A percentile compares a stretch with the other conserved stretches of the same genome.
phyloP scores from a whole-genome alignment of 768 basidiomycete genomes.

The Trametes cingulata region DNA sequence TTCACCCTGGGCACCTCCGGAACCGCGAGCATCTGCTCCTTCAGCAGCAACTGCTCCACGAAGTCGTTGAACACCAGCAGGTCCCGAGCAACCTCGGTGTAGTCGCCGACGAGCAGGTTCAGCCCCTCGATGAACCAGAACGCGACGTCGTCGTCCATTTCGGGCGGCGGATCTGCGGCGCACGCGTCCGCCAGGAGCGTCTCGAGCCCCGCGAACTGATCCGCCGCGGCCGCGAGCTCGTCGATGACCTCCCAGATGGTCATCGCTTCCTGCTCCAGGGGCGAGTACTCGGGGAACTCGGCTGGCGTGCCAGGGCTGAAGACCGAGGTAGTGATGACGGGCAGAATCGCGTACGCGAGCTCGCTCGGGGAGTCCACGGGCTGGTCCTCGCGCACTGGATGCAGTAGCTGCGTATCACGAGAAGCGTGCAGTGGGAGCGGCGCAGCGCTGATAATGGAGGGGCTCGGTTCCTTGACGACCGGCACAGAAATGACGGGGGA shows the following conservation, averaged over 20 bases:
- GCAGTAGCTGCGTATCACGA: neutral
- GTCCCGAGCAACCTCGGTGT: slow-evolving; percentile 15
- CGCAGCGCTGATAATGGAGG: slow-evolving; percentile 1
- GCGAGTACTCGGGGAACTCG: slow-evolving; percentile 19
- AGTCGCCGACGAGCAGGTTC: slow-evolving; percentile 17
- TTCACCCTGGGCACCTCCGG: neutral
- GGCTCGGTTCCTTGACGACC: slow-evolving; percentile 9
- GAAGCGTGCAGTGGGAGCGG: neutral
- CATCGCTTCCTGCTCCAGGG: slow-evolving; percentile 20
- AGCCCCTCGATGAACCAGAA: slow-evolving; percentile 21
- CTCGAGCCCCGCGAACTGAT: slow-evolving; percentile 11
- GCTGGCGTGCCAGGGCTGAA: slow-evolving; percentile 5
- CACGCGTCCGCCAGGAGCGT: neutral
- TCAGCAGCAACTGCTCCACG: slow-evolving; percentile 11
- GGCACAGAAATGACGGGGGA: slow-evolving; percentile 10
- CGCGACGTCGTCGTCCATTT: slow-evolving; percentile 14
- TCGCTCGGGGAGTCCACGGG: neutral
- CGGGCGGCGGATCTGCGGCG: neutral
- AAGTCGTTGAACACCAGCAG: slow-evolving; percentile 16
- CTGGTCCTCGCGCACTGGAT: neutral
- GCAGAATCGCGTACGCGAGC: neutral
- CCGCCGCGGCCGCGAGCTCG: slow-evolving; percentile 13
- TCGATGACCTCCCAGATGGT: slow-evolving; percentile 19
- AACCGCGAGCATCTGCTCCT: neutral
- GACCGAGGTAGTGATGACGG: slow-evolving; percentile 10